Conservation (phyloP, 164 flowering plant genomes). For the Aristolochia fimbriata region DNA sequence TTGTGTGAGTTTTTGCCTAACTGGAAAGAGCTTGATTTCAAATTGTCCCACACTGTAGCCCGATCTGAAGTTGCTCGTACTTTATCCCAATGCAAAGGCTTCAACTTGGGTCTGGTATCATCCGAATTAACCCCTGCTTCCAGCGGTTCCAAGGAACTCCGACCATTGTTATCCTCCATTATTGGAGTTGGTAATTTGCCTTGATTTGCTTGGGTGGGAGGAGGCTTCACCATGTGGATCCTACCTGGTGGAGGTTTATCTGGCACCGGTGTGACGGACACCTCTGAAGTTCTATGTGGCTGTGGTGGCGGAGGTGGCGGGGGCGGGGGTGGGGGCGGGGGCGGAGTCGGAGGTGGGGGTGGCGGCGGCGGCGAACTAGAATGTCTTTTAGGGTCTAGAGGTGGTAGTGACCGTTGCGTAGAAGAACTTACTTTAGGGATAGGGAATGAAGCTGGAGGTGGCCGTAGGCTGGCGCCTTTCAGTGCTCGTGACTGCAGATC, state of each 20-base stretch:
- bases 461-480: conserved; percentile 16
- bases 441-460: conserved; percentile 19
- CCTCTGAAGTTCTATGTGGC: conserved; percentile 13
- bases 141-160: conserved; percentile 23
- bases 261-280: conserved; percentile 12
- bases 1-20: conserved; percentile 28
- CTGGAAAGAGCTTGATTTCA: conserved; percentile 96
- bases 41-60: conserved; percentile 94
- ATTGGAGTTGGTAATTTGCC: conserved; percentile 8
- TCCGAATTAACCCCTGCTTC: conserved; percentile 35
- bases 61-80: conserved; percentile 87
- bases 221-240: conserved; percentile 15
- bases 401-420: background rate
- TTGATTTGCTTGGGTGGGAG: conserved; percentile 14
- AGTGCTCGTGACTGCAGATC: conserved; percentile 13
- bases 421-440: conserved; percentile 13
- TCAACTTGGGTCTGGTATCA: conserved; percentile 57
- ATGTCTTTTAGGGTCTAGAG: no score
- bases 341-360: conserved; percentile 29
- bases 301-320: conserved; percentile 22
- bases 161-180: conserved; percentile 16
- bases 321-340: conserved; percentile 50
- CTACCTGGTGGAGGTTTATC: conserved; percentile 9
- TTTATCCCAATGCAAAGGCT: conserved; percentile 98
- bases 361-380: conserved; percentile 3